Percentiles rank a stretch among this genome's conserved stretches.
Evolutionary conservation across 441 rosid genomes (phyloP).

Genomic region (Kokia cookei): DNA sequence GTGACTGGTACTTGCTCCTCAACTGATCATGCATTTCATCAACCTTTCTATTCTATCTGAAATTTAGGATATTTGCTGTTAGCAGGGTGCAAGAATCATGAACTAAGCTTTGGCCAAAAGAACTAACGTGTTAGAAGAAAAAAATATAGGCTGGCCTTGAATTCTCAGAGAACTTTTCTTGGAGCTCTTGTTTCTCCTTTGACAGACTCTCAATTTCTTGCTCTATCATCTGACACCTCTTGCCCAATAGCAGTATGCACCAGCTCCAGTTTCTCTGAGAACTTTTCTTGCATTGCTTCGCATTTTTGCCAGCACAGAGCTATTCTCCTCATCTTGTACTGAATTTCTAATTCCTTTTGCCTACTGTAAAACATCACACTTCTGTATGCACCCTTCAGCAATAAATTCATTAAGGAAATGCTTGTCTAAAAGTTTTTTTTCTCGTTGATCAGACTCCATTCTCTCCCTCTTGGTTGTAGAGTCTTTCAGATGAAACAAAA

Average conservation of each 20-base stretch:
- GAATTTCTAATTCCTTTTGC: constrained; percentile 94
- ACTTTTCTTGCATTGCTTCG: constrained; percentile 85
- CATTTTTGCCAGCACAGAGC: constrained; percentile 88
- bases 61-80: constrained; percentile 3
- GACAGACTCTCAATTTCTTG: constrained; percentile 77
- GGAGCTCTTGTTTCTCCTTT: constrained; percentile 93
- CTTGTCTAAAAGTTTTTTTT: constrained; percentile 2
- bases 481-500: constrained; percentile 8
- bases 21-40: constrained; percentile 97
- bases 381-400: constrained; percentile 92
- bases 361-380: constrained; percentile 83
- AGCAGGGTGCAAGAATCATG: constrained; percentile 11
- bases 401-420: constrained; percentile 46
- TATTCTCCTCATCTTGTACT: constrained; percentile 75
- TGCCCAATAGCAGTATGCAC: constrained; percentile 76
- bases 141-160: constrained; percentile 47
- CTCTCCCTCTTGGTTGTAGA: not conserved
- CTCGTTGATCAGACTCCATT: not conserved
- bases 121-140: not conserved
- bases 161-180: constrained; percentile 88
- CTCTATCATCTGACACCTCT: constrained; percentile 86
- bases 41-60: constrained; percentile 90
- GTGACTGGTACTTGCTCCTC: constrained; percentile 72
- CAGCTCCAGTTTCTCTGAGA: constrained; percentile 86
- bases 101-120: not conserved